A percentile compares a stretch with the other conserved stretches of the same genome.
phyloP scores from a whole-genome alignment of 192 early-diverging fungal species.

The Coemansia sp. region DNA sequence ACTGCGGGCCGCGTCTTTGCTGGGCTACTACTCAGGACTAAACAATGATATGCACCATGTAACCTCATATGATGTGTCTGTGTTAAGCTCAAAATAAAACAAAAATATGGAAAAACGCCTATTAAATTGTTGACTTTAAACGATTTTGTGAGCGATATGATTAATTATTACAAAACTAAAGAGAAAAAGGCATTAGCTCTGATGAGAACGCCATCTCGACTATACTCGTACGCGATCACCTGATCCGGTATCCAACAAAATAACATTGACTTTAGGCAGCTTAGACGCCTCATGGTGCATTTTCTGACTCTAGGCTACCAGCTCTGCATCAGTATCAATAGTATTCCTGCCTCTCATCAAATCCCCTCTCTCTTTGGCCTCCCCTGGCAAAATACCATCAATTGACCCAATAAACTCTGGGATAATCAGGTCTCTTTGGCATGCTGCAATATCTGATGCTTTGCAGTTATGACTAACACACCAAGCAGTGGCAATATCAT shows the following conservation, averaged over 20 bases:
- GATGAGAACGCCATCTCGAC: too few species aligned
- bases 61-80: background rate
- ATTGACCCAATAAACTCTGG: conserved; percentile 45
- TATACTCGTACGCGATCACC: too few species aligned
- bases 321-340: background rate
- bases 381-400: conserved; percentile 17
- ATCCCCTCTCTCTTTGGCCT: background rate
- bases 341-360: conserved; percentile 1
- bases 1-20: conserved; percentile 12
- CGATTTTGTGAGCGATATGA: too few species aligned
- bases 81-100: too few species aligned
- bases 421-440: conserved; percentile 48
- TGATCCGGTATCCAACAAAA: too few species aligned
- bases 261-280: background rate
- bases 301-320: background rate
- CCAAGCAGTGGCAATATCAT: conserved; percentile 28
- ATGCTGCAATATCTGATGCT: conserved; percentile 30
- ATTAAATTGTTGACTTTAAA: too few species aligned
- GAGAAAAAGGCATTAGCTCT: too few species aligned
- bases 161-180: too few species aligned
- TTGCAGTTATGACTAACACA: conserved; percentile 43
- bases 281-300: conserved; percentile 3
- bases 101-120: too few species aligned
- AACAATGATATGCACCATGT: conserved; percentile 9
- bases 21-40: conserved; percentile 16